A percentile compares a stretch with the other conserved stretches of the same genome.
phyloP scores from a whole-genome alignment of 208 protist genomes.

The Trypanosomatidae sp. region DNA sequence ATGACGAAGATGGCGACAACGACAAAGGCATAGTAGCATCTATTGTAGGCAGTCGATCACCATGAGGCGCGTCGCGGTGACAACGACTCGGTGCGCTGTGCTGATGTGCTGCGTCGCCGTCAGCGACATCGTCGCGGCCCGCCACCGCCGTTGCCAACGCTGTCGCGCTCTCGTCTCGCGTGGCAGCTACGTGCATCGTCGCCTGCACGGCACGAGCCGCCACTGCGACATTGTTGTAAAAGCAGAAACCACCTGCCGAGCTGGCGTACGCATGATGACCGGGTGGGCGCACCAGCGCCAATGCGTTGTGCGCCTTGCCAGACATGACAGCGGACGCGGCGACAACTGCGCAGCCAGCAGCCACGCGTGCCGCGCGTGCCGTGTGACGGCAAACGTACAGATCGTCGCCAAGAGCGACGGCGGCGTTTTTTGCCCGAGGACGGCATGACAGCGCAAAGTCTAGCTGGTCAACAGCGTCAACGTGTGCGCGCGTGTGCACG shows the following conservation, averaged over 20 bases:
- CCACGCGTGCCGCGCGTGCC: constrained; percentile 36
- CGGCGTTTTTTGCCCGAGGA: not conserved
- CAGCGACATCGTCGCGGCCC: not conserved
- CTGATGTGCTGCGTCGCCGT: not conserved
- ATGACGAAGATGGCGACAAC: not conserved
- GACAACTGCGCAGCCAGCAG: constrained; percentile 58
- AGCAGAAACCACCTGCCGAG: constrained; percentile 78
- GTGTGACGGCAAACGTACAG: constrained; percentile 63
- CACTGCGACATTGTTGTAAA: constrained; percentile 89
- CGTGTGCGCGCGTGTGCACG: constrained; percentile 48
- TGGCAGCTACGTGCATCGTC: constrained; percentile 2
- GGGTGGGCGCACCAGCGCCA: constrained; percentile 80
- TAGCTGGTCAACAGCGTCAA: constrained; percentile 65
- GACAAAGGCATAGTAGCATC: too few relatives aligned
- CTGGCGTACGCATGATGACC: constrained; percentile 63
- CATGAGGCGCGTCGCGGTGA: too few relatives aligned
- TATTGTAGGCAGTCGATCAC: too few relatives aligned
- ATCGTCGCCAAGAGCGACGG: constrained; percentile 39
- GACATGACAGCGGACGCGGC: constrained; percentile 39
- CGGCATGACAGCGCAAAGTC: constrained; percentile 34
- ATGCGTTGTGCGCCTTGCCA: constrained; percentile 57
- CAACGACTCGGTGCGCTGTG: not conserved
- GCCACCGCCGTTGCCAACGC: not conserved
- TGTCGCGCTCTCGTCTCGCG: not conserved
- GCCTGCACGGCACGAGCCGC: constrained; percentile 71